A percentile compares a stretch with the other conserved stretches of the same genome.
These are phyloP conservation scores for Stemphylium vesicarium DNA, from an alignment of 2,329 filamentous ascomycete genomes.

Conservation along the genomic window DNA sequence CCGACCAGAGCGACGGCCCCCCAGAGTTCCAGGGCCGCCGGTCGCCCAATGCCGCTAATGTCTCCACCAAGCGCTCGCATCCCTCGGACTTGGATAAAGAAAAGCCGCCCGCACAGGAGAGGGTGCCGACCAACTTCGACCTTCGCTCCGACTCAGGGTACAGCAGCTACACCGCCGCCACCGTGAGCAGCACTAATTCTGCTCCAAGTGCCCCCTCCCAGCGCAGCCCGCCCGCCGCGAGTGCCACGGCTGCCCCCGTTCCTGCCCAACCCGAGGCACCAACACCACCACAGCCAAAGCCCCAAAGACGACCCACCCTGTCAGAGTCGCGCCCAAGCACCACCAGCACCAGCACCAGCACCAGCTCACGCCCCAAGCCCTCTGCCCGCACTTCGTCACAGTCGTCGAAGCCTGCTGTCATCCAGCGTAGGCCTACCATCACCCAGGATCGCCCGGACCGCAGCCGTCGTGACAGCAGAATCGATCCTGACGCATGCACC, in stretches of 20 bases:
- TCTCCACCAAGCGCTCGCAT: constrained; percentile 56
- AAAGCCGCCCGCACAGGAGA: constrained; percentile 34
- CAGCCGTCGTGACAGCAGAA: constrained; percentile 16
- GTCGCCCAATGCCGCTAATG: constrained; percentile 58
- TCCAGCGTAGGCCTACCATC: constrained; percentile 22
- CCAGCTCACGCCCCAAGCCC: constrained; percentile 33
- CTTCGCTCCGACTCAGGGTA: constrained; percentile 67
- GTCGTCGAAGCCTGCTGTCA: constrained; percentile 24
- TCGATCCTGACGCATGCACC: constrained; percentile 36
- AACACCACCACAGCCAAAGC: constrained; percentile 9
- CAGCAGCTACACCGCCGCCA: constrained; percentile 64
- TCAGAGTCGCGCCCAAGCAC: constrained; percentile 19
- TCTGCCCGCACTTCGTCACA: constrained; percentile 33
- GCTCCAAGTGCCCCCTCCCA: constrained; percentile 49
- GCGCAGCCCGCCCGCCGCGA: constrained; percentile 28
- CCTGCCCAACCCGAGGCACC: constrained; percentile 25
- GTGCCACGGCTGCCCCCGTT: constrained; percentile 18
- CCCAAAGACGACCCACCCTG: constrained; percentile 25
- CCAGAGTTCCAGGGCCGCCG: constrained; percentile 49
- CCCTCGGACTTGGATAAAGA: constrained; percentile 45
- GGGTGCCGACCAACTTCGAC: constrained; percentile 49
- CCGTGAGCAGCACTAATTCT: constrained; percentile 60
- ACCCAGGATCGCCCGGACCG: constrained; percentile 16
- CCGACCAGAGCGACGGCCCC: constrained; percentile 45
- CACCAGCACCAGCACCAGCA: constrained; percentile 18